Evolutionary conservation across 2,329 filamentous ascomycete species (phyloP).

Genomic region (Thielaviopsis euricoi): DNA sequence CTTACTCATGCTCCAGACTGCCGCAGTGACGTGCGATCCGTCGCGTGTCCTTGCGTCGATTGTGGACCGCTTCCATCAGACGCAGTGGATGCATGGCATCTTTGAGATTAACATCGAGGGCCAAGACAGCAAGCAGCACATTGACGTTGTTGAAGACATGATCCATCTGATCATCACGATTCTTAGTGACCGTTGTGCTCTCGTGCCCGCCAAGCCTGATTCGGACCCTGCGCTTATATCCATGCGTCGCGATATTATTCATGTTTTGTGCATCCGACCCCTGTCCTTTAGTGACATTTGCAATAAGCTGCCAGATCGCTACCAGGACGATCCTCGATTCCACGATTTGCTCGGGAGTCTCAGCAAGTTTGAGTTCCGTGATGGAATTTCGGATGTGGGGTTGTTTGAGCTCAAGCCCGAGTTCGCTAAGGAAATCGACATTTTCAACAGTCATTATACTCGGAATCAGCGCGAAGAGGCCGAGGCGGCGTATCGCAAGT

Average conservation of each 20-base stretch:
- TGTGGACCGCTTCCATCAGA: conserved; percentile 80
- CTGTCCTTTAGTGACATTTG: conserved; percentile 87
- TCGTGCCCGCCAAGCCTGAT: conserved; percentile 51
- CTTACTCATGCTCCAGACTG: conserved; percentile 83
- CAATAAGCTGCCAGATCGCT: conserved; percentile 70
- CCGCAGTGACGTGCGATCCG: conserved; percentile 71
- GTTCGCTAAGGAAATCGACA: conserved; percentile 76
- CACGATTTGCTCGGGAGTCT: conserved; percentile 71
- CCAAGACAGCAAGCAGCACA: conserved; percentile 72
- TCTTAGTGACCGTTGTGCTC: conserved; percentile 70
- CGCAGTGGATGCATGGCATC: conserved; percentile 69
- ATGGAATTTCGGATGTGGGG: conserved; percentile 81
- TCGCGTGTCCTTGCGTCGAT: conserved; percentile 74
- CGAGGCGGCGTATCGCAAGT: conserved; percentile 72
- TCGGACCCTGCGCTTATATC: conserved; percentile 45
- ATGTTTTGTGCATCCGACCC: conserved; percentile 91
- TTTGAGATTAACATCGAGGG: conserved; percentile 57
- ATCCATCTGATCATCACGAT: conserved; percentile 83
- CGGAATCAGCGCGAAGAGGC: conserved; percentile 96
- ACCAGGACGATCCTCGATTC: conserved; percentile 79
- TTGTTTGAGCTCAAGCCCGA: conserved; percentile 85
- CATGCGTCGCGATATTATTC: conserved; percentile 77
- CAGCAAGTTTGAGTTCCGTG: conserved; percentile 75
- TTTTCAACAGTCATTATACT: conserved; percentile 89
- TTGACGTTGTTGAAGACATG: conserved; percentile 93